A percentile compares a stretch with the other conserved stretches of the same genome.
These are phyloP conservation scores for Isoetes taiwanensis DNA, from an alignment of 75 land plant species.

Conservation along the genomic window DNA sequence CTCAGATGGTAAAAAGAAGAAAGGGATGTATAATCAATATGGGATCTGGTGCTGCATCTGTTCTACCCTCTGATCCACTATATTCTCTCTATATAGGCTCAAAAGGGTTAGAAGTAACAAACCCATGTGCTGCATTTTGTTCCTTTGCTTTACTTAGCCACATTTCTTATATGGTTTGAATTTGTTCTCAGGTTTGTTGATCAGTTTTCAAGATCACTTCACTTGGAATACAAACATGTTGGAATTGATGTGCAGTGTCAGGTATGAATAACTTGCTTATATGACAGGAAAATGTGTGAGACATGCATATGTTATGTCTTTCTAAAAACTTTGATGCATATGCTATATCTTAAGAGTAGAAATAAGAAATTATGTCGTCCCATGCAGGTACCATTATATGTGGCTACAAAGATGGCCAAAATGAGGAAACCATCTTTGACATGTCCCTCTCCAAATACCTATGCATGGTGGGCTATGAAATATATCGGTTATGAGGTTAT, in stretches of 20 bases:
- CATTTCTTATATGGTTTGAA: no score
- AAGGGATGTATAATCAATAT: slow-evolving; percentile 80
- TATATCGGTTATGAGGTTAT: slow-evolving; percentile 63
- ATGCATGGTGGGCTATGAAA: slow-evolving; percentile 43
- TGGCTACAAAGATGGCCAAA: slow-evolving; percentile 86
- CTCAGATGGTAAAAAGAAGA: slow-evolving; percentile 55
- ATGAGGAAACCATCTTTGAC: slow-evolving; percentile 48
- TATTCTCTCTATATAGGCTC: slow-evolving; percentile 79
- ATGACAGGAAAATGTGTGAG: no score
- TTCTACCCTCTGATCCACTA: slow-evolving; percentile 81
- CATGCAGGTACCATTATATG: slow-evolving; percentile 84
- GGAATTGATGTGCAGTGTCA: slow-evolving; percentile 96
- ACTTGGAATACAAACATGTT: slow-evolving; percentile 70
- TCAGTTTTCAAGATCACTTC: slow-evolving; percentile 61
- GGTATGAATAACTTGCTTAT: slow-evolving; percentile 29
- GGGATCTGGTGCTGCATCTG: slow-evolving; percentile 74
- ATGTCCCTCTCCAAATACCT: slow-evolving; percentile 49
- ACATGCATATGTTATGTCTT: no score
- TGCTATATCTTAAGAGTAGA: no score
- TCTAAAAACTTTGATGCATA: no score
- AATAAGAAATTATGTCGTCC: no score
- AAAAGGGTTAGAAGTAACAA: slow-evolving; percentile 70
- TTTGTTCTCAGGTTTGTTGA: slow-evolving; percentile 59
- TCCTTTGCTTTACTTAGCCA: neutral
- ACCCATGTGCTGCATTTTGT: no score